A percentile compares a stretch with the other conserved stretches of the same genome.
Conservation (phyloP, 1,139 yeast species). For the Debaryomyces nepalensis region DNA sequence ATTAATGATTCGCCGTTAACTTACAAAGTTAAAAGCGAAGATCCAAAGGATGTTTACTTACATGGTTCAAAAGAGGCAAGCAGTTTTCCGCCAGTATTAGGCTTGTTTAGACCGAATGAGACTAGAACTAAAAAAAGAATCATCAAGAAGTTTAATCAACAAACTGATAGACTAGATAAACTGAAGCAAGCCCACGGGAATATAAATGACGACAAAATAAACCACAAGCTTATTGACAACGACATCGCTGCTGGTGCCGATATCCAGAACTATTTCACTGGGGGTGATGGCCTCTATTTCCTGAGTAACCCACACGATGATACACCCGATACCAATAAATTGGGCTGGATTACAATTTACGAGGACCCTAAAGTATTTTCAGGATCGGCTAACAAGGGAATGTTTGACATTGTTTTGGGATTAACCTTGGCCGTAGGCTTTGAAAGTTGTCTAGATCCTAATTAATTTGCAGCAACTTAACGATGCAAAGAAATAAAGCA, state of each 20-base stretch:
- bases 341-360: conserved; percentile 68
- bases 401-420: conserved; percentile 60
- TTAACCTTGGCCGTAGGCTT: conserved; percentile 59
- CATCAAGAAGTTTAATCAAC: conserved; percentile 28
- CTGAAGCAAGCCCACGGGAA: conserved; percentile 11
- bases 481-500: no score
- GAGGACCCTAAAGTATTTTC: conserved; percentile 44
- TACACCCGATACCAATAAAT: conserved; percentile 58
- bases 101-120: conserved; percentile 60
- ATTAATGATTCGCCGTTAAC: conserved; percentile 13
- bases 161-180: conserved; percentile 16
- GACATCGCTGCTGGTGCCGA: conserved; percentile 39
- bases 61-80: conserved; percentile 25
- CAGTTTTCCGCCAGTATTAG: conserved; percentile 46
- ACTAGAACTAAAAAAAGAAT: conserved; percentile 46
- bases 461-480: no score
- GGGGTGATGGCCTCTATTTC: conserved; percentile 60
- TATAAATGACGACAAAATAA: conserved; percentile 11
- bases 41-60: conserved; percentile 38
- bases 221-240: conserved; percentile 20
- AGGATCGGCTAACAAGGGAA: conserved; percentile 34
- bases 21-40: conserved; percentile 17
- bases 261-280: conserved; percentile 42
- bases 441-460: conserved; percentile 31
- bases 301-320: conserved; percentile 56